These are phyloP conservation scores for Fusarium humuli DNA, from an alignment of 2,329 filamentous ascomycete genomes.

Conservation along the genomic window DNA sequence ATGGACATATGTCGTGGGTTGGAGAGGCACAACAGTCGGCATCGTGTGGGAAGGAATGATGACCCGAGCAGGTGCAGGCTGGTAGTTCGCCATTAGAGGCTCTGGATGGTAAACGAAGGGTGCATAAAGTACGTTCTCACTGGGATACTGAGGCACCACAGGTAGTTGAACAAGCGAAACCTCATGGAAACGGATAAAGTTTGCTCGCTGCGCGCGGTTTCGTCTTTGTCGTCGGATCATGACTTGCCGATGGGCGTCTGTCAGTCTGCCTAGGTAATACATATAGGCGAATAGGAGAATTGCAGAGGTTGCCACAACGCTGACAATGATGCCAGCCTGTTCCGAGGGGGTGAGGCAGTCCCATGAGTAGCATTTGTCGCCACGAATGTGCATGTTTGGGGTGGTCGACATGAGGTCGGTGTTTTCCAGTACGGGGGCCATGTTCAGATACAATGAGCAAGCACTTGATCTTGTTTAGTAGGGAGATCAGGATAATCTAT, in stretches of 20 bases:
- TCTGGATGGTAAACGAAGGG: conserved; percentile 28
- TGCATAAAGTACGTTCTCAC: conserved; percentile 29
- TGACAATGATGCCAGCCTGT: conserved; percentile 56
- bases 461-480: background rate
- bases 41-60: conserved; percentile 13
- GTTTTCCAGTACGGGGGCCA: background rate
- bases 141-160: conserved; percentile 25
- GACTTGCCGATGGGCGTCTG: conserved; percentile 30
- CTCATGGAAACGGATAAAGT: background rate
- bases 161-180: conserved; percentile 32
- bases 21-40: conserved; percentile 5
- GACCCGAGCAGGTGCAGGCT: background rate
- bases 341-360: conserved; percentile 53
- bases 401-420: background rate
- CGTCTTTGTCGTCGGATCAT: conserved; percentile 10
- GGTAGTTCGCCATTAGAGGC: background rate
- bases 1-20: background rate
- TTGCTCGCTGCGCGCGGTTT: background rate
- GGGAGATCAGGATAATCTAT: background rate
- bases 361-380: conserved; percentile 51
- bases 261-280: conserved; percentile 51
- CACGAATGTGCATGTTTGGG: background rate
- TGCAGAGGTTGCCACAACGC: conserved; percentile 47
- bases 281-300: conserved; percentile 49
- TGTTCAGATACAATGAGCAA: background rate